phyloP scores from a whole-genome alignment of 2,329 filamentous ascomycete species.

The Ascochyta koolunga region DNA sequence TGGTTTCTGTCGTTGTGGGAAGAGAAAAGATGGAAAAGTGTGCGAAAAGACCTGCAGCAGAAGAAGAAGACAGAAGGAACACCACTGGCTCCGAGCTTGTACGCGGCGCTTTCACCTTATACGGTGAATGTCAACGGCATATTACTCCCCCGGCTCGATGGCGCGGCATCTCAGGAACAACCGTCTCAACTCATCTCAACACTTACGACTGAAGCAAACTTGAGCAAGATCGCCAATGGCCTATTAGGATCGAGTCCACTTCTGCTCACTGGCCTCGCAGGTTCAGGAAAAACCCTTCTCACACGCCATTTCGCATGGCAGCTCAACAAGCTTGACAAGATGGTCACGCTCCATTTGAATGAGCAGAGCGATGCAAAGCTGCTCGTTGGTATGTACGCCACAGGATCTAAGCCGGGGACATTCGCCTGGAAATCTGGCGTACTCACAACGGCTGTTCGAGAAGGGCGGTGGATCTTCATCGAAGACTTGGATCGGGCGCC shows the following conservation, averaged over 20 bases:
- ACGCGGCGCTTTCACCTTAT: slow-evolving; percentile 36
- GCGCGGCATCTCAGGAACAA: slow-evolving; percentile 32
- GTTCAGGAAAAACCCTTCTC: slow-evolving; percentile 88
- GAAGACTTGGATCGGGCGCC: slow-evolving; percentile 96
- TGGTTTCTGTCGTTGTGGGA: slow-evolving; percentile 72
- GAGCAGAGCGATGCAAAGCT: slow-evolving; percentile 98
- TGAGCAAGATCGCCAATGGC: slow-evolving; percentile 70
- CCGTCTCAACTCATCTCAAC: slow-evolving; percentile 63
- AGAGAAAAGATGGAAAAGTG: slow-evolving; percentile 58
- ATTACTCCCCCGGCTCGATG: slow-evolving; percentile 47
- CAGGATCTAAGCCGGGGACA: slow-evolving; percentile 82
- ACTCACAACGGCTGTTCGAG: slow-evolving; percentile 88
- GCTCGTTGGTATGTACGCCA: slow-evolving; percentile 91
- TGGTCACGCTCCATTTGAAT: slow-evolving; percentile 95
- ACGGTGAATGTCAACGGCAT: slow-evolving; percentile 45
- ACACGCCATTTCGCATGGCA: slow-evolving; percentile 81
- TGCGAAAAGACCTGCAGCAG: slow-evolving; percentile 21
- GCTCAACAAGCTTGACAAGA: slow-evolving; percentile 77
- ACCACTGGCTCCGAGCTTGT: slow-evolving; percentile 3
- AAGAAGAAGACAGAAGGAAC: slow-evolving; percentile 2
- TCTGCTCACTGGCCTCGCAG: slow-evolving; percentile 80
- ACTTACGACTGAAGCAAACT: slow-evolving; percentile 72
- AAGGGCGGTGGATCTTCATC: slow-evolving; percentile 95
- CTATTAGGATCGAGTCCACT: slow-evolving; percentile 74
- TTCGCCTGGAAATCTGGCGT: slow-evolving; percentile 94